phyloP scores from a whole-genome alignment of 805 yeast genomes.

The Saccharomycopsis sp. region DNA sequence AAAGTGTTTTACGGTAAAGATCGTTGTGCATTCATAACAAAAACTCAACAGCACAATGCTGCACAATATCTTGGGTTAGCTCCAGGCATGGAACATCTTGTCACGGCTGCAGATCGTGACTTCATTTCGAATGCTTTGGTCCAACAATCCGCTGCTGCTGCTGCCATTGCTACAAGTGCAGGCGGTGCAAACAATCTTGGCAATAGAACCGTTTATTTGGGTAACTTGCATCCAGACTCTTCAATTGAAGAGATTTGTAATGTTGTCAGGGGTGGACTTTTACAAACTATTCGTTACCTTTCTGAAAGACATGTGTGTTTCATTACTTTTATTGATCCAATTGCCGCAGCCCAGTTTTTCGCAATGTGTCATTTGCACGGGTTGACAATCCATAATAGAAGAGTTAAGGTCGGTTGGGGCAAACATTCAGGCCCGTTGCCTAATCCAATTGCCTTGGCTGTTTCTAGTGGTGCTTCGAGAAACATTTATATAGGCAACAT shows the following conservation, averaged over 20 bases:
- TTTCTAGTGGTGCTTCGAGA: conserved; percentile 88
- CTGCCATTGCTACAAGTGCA: conserved; percentile 95
- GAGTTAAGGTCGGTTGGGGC: conserved; percentile 96
- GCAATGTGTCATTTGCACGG: conserved; percentile 92
- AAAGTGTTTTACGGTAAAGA: conserved; percentile 90
- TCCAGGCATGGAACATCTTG: conserved; percentile 77
- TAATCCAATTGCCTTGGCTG: conserved; percentile 79
- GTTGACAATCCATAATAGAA: conserved; percentile 71
- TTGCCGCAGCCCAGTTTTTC: conserved; percentile 95
- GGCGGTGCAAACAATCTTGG: conserved; percentile 92
- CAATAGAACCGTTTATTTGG: conserved; percentile 86
- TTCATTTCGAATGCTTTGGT: conserved; percentile 64
- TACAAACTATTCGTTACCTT: conserved; percentile 73
- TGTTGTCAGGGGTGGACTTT: conserved; percentile 88
- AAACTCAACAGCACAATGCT: conserved; percentile 91
- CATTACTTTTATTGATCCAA: conserved; percentile 91
- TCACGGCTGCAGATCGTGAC: conserved; percentile 56
- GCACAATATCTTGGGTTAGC: conserved; percentile 89
- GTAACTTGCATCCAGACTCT: conserved; percentile 81
- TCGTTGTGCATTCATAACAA: conserved; percentile 88
- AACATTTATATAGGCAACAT: conserved; percentile 83
- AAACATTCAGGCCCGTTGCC: conserved; percentile 90
- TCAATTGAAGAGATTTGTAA: conserved; percentile 91
- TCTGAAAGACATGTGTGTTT: conserved; percentile 87
- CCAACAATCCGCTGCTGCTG: conserved; percentile 94